Base-by-base conservation (phyloP, 2,329 filamentous ascomycete species). In the Sphaceloma murrayae region DNA sequence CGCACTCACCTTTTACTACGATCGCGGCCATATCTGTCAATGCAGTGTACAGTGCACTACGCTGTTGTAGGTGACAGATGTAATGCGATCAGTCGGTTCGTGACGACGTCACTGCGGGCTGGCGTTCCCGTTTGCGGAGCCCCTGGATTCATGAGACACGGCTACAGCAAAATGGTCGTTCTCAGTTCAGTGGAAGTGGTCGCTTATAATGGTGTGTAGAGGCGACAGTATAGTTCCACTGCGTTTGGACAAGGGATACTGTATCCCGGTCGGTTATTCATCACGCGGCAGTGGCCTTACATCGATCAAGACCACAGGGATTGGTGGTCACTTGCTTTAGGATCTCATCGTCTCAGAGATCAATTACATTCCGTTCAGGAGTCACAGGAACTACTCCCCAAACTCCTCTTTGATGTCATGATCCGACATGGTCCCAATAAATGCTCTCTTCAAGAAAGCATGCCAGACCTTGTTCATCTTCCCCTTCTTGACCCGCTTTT, bases 401-500 rank as follows among this genome's bases (percentile, higher is more conserved):
- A 62, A 62, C 30, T 58, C 48, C 33, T 72, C 60, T 46, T 66
- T 58, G 11, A 93, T 68, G 30, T 89, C 77, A 39, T 81, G 70
- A 44, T 75, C 66, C 40, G 77, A 72, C 54, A 83, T 65, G 3
- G 80, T 87, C 29, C 78, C 75, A 16, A 94, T 83, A 64, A 91
- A 94, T 1, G 87, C 87, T 46, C 85, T 77, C 48, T 68, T 63
- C 19, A 93, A 66, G 59, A 94, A 94, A 39, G 80, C 77, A 48
- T 79, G 70, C 87, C 87, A 94, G 4, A 77, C 68, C 59, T 80
- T 78, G 58, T 73, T 72, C 46, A 72, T 68, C 56, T 73, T 74
- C 43, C 70, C 68, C 52, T 73, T 67, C 50, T 70, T 69, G 51
- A 72, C 65, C 48, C 68, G 67, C 48, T 68, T 64, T 47, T 67